Base-by-base conservation (phyloP, 345 rosid species). In the Aquilaria malaccensis region DNA sequence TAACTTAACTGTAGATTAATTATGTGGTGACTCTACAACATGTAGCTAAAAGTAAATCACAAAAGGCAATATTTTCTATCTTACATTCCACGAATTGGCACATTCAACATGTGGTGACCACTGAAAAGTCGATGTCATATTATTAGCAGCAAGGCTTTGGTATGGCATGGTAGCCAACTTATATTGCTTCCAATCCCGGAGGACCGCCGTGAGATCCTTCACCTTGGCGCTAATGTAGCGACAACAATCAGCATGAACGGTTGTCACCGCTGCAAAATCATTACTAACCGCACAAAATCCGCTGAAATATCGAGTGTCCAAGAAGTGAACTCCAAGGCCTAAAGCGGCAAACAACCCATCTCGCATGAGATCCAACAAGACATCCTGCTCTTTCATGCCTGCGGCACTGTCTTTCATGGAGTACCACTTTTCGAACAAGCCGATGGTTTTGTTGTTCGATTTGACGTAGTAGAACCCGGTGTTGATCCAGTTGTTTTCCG, bases 241-340 rank as follows among this genome's bases (percentile, higher is more conserved):
- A 50, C 98, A 89, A 57, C 98, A 93, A 45, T 93, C 89, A 10
- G 98, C 88, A 43, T 93, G 98, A 5, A 87, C 88, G 0, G 91
- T 93, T 3, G 67, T 65, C 0, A 93, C 96, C 0, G 59, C 71
- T 6, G 67, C 30, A 57, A 87, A 45, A 61, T 93, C 79, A 11
- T 7, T 31, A 62, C 91, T 89, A 22, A 82, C 84, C 52, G 76
- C 65, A 43, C 98, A 93, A 61, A 89, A 93, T 13, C 98, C 95
- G 11, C 97, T 89, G 65, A 93, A 89, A 11, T 76, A 61, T 7
- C 32, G 56, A 1, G 97, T 89, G 57, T 74, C 76, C 65, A 93
- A 66, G 67, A 79, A 80, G 61, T 73, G 74, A 0, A 85, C 75
- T 2, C 1, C 54, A 4, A 93, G 69, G 0, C 77, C 78, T 10